phyloP scores from a whole-genome alignment of 1,139 yeast species.

The Zygosaccharomyces pseudobailii region DNA sequence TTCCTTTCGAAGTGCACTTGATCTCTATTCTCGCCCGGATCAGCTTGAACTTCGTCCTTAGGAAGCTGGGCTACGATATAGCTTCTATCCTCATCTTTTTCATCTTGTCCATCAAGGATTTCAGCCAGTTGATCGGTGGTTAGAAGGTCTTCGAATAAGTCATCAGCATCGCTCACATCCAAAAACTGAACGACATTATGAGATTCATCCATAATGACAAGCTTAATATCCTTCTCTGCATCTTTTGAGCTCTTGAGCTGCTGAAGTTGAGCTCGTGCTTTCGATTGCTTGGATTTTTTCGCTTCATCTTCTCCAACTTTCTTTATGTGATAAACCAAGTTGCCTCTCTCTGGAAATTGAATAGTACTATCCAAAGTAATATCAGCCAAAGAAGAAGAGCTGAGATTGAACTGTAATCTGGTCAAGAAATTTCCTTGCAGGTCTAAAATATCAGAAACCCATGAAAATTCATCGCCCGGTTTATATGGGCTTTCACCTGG shows the following conservation, averaged over 20 bases:
- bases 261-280: neutral
- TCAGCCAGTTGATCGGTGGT: constrained; percentile 5
- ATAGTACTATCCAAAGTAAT: constrained; percentile 9
- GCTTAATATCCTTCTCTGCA: neutral
- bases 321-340: constrained; percentile 5
- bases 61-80: neutral
- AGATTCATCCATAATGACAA: constrained; percentile 1
- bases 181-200: neutral
- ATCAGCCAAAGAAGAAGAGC: constrained; percentile 8
- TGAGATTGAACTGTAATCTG: constrained; percentile 8
- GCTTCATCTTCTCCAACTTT: neutral
- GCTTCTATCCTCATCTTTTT: neutral
- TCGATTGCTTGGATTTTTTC: neutral
- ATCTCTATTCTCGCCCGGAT: neutral
- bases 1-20: neutral
- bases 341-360: constrained; percentile 5
- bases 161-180: constrained; percentile 5
- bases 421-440: constrained; percentile 15
- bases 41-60: neutral
- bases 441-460: constrained; percentile 26
- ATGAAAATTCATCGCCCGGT: constrained; percentile 19
- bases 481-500: constrained; percentile 16
- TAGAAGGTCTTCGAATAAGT: constrained; percentile 3
- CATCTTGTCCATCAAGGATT: neutral
- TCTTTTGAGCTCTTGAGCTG: neutral